These are phyloP conservation scores for Odontarrhena argentea DNA, from an alignment of 345 rosid genomes.

Conservation along the genomic window DNA sequence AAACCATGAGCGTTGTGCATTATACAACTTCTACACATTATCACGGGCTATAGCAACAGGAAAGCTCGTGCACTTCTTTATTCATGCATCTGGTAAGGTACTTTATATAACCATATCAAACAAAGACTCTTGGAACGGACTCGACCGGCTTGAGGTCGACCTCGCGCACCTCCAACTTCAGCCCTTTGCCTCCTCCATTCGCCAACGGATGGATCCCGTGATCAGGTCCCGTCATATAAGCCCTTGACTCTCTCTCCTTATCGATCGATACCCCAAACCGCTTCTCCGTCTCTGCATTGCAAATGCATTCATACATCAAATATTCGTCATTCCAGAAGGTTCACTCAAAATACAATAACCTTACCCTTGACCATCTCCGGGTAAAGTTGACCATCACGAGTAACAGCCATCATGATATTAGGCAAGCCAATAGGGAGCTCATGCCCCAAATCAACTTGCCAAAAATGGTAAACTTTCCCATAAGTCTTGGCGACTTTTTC, in stretches of 20 bases:
- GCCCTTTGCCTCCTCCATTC: slow-evolving; percentile 66
- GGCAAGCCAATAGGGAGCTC: slow-evolving; percentile 75
- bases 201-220: slow-evolving; percentile 74
- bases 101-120: slow-evolving; percentile 39
- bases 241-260: slow-evolving; percentile 57
- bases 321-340: not conserved
- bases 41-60: slow-evolving; percentile 1
- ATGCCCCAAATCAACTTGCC: slow-evolving; percentile 86
- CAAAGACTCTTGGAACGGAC: slow-evolving; percentile 58
- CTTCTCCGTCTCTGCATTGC: slow-evolving; percentile 52
- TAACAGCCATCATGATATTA: slow-evolving; percentile 73
- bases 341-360: too few species aligned
- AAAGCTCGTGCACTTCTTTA: slow-evolving; percentile 27
- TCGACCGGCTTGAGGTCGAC: slow-evolving; percentile 54
- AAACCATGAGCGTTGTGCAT: not conserved
- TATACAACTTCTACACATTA: slow-evolving; percentile 25
- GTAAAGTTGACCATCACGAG: slow-evolving; percentile 67
- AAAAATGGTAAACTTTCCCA: slow-evolving; percentile 75
- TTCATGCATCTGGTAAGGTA: slow-evolving; percentile 11
- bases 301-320: not conserved
- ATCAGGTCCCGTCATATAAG: slow-evolving; percentile 59
- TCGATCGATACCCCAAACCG: slow-evolving; percentile 51
- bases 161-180: slow-evolving; percentile 55
- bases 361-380: slow-evolving; percentile 52
- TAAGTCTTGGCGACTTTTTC: slow-evolving; percentile 70